A percentile compares a stretch with the other conserved stretches of the same genome.
These are phyloP conservation scores for Paraphoma chrysanthemicola DNA, from an alignment of 2,329 filamentous ascomycete species.

Conservation along the genomic window DNA sequence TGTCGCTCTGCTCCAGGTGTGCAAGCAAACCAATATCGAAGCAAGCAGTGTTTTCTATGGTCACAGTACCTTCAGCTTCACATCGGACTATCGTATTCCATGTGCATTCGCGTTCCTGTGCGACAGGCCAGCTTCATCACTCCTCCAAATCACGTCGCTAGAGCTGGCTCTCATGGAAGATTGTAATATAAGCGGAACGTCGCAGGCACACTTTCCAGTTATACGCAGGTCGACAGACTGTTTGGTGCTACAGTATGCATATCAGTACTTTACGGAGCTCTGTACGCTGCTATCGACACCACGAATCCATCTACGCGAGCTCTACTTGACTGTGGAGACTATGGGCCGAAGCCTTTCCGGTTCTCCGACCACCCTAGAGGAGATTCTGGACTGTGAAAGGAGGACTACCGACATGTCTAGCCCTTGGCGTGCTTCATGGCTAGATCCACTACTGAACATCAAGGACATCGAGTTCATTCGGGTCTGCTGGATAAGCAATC, in stretches of 20 bases:
- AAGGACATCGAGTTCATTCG: not conserved
- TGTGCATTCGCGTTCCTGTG: slow-evolving; percentile 31
- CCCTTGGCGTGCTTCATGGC: not conserved
- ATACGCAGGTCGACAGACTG: slow-evolving; percentile 21
- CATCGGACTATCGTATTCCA: slow-evolving; percentile 22
- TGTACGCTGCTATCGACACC: slow-evolving; percentile 28
- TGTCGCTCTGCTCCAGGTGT: slow-evolving; percentile 22
- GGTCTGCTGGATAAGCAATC: not conserved
- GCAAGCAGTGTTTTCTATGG: slow-evolving; percentile 29
- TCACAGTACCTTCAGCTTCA: slow-evolving; percentile 32
- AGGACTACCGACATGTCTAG: not conserved
- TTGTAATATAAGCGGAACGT: slow-evolving; percentile 22
- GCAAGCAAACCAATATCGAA: slow-evolving; percentile 29
- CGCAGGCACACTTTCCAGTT: slow-evolving; percentile 19
- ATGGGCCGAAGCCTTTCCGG: not conserved
- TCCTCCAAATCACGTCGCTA: slow-evolving; percentile 19
- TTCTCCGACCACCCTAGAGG: not conserved
- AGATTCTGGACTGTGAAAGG: not conserved
- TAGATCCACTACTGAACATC: not conserved
- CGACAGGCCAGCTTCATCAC: slow-evolving; percentile 22
- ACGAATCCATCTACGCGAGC: slow-evolving; percentile 18
- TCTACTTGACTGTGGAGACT: slow-evolving; percentile 25
- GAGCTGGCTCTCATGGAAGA: slow-evolving; percentile 25
- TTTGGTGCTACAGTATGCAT: slow-evolving; percentile 24
- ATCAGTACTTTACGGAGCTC: slow-evolving; percentile 29